phyloP scores from a whole-genome alignment of 1,284 basidiomycete species.

The Austropuccinia psidii region DNA sequence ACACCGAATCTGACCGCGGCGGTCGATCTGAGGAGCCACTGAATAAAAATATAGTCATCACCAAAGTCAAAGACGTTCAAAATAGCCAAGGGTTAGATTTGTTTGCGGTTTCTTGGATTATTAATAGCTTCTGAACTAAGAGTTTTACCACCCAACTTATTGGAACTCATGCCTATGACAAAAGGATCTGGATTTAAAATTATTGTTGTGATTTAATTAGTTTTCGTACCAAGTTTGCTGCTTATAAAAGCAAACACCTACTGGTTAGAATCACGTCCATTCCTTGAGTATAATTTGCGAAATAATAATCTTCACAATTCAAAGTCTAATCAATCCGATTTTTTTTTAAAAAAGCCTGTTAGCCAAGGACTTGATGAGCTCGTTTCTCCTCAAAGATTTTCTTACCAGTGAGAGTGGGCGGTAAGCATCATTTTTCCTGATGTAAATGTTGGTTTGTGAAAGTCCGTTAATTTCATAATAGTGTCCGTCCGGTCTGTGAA shows the following conservation, averaged over 20 bases:
- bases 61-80: too few species aligned
- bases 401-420: slow-evolving; percentile 28
- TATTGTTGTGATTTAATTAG: too few species aligned
- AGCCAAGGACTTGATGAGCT: not conserved
- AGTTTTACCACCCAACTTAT: slow-evolving; percentile 6
- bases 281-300: slow-evolving; percentile 20
- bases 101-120: too few species aligned
- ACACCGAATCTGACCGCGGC: not conserved
- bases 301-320: slow-evolving; percentile 31
- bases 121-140: too few species aligned
- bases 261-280: slow-evolving; percentile 29
- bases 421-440: slow-evolving; percentile 20
- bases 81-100: too few species aligned
- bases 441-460: not conserved
- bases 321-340: not conserved
- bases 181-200: too few species aligned
- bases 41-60: too few species aligned
- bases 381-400: not conserved
- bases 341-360: not conserved
- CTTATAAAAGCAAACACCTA: not conserved
- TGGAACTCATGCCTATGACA: slow-evolving; percentile 6
- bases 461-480: not conserved
- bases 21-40: too few species aligned
- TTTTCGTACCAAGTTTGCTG: too few species aligned
- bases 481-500: slow-evolving; percentile 4